phyloP scores from a whole-genome alignment of 2,329 filamentous ascomycete genomes.

The Iodosphaeria phyllophila region DNA sequence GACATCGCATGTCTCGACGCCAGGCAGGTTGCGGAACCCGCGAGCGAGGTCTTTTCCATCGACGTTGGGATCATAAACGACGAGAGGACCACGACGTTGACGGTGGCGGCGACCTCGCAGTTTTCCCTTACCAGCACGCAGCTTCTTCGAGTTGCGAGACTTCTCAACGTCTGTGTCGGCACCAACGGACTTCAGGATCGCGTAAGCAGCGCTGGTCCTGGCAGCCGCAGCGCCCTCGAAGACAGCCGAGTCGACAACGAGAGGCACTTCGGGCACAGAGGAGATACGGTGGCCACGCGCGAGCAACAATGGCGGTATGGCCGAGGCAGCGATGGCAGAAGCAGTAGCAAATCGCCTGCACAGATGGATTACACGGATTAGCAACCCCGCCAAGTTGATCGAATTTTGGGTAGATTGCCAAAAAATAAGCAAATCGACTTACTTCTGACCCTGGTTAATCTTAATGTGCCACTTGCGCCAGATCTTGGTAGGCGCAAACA shows the following conservation, averaged over 20 bases:
- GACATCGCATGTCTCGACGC: conserved; percentile 91
- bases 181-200: conserved; percentile 79
- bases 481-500: conserved; percentile 99
- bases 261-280: conserved; percentile 84
- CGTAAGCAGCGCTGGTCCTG: conserved; percentile 77
- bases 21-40: conserved; percentile 97
- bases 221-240: conserved; percentile 63
- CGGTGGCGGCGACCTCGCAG: conserved; percentile 88
- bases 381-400: neutral
- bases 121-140: conserved; percentile 98
- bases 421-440: too few relatives aligned
- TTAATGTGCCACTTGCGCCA: conserved; percentile 99
- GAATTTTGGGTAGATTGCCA: neutral
- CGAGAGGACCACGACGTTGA: conserved; percentile 92
- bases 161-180: conserved; percentile 83
- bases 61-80: conserved; percentile 90
- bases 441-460: conserved; percentile 98
- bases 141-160: conserved; percentile 91
- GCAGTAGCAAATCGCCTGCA: conserved; percentile 85
- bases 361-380: conserved; percentile 5
- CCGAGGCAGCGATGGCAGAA: conserved; percentile 92
- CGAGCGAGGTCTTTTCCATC: conserved; percentile 88
- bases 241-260: conserved; percentile 81
- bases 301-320: conserved; percentile 82
- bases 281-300: conserved; percentile 94